Evolutionary conservation across 2,329 filamentous ascomycete genomes (phyloP), one percentile per base, ranked within the genome.

Genomic region (Aspergillus sp.): DNA sequence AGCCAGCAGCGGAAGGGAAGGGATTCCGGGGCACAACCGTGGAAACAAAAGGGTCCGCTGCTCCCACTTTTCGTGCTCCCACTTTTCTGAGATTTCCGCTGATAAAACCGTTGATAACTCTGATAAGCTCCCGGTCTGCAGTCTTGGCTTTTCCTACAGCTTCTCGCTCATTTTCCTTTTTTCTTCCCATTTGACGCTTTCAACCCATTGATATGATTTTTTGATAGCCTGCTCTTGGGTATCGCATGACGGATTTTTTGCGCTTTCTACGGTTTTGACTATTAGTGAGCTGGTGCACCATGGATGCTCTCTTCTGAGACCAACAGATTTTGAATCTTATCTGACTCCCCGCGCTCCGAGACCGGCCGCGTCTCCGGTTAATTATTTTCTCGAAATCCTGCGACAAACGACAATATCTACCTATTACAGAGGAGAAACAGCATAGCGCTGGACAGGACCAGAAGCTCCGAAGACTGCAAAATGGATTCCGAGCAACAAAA

Each of bases 401-500:
- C 17, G 27, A 21, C 15, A 33, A 44, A 27, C 11, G 21, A 15
- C 15, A 4, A 17, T 27, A 51, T 27, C 12, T 17, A 37, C 31
- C 14, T n/a, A 52, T 8, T 33, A 9, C 23, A 14, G 7, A 31
- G 23, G 24, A 12, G 19, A 41, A 37, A 45, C 14, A 17, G 52
- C 9, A 33, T 35, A 19, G 41, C 14, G 15, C 21, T n/a, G 35
- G 24, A 6, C n/a, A 15, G 8, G 15, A 27, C 12, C 6, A 58
- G 39, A 48, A 23, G 46, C 21, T 11, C 35, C 24, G 6, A 21
- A 44, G 46, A 50, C n/a, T 27, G 52, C 14, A 64, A 62, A 45
- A 55, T 56, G 56, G 64, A 65, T 45, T 21, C 63, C 33, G 63
- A 61, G 50, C 57, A 62, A 8, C 57, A 62, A 14, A 50, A 57